A percentile compares a stretch with the other conserved stretches of the same genome.
Evolutionary conservation across 106 monocot species (phyloP).

Genomic region (Iris macrosiphon): DNA sequence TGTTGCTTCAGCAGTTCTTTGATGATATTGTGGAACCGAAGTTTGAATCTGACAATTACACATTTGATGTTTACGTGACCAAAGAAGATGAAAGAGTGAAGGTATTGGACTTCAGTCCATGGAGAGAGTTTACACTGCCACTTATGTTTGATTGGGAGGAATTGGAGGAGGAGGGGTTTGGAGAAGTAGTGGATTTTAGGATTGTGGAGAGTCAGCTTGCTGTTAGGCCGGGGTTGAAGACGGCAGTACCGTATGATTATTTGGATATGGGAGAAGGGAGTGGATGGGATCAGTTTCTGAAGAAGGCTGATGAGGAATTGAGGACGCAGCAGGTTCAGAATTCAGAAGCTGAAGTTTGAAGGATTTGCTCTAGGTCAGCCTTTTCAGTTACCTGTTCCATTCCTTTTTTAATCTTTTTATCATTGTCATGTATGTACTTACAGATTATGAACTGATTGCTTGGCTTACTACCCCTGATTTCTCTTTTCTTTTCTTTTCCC

Average conservation of each 20-base stretch:
- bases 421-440: too few relatives aligned
- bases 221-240: constrained; percentile 86
- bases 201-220: constrained; percentile 47
- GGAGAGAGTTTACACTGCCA: constrained; percentile 74
- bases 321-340: constrained; percentile 19
- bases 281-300: constrained; percentile 78
- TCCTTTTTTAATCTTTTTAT: too few relatives aligned
- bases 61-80: constrained; percentile 70
- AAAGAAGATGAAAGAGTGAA: constrained; percentile 49
- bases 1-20: constrained; percentile 47
- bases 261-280: constrained; percentile 70
- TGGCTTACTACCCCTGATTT: too few relatives aligned
- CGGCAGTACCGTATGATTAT: constrained; percentile 73
- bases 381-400: too few relatives aligned
- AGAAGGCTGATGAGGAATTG: constrained; percentile 50
- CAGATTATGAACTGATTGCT: too few relatives aligned
- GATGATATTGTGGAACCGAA: constrained; percentile 29
- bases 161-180: constrained; percentile 33
- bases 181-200: constrained; percentile 22
- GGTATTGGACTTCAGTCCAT: constrained; percentile 88
- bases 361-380: background rate
- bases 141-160: constrained; percentile 84
- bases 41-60: constrained; percentile 53
- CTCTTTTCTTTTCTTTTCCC: too few relatives aligned
- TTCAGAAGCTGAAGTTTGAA: constrained; percentile 6